A percentile compares a stretch with the other conserved stretches of the same genome.
Conservation (phyloP, 1,284 basidiomycete genomes). For the Ustilago loliicola region DNA sequence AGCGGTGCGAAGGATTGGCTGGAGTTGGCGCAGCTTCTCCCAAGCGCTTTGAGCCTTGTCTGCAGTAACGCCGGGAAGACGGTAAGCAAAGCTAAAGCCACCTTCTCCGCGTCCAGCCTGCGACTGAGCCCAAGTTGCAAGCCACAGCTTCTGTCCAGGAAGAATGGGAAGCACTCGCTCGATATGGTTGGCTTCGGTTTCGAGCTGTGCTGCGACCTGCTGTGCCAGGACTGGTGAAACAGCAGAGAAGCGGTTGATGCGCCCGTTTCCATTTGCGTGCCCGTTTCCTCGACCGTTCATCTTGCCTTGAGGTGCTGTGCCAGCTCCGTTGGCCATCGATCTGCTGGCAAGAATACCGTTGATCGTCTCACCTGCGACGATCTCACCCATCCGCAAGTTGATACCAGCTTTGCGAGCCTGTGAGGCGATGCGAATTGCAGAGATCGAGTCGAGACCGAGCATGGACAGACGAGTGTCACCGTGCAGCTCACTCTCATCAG, state of each 20-base stretch:
- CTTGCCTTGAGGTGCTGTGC: not conserved
- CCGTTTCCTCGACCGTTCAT: conserved; percentile 17
- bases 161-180: conserved; percentile 55
- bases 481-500: conserved; percentile 28
- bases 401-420: conserved; percentile 51
- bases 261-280: conserved; percentile 14
- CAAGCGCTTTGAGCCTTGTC: conserved; percentile 44
- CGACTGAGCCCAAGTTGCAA: conserved; percentile 44
- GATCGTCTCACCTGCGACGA: conserved; percentile 54
- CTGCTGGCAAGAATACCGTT: conserved; percentile 30
- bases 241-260: not conserved
- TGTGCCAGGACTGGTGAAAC: conserved; percentile 16
- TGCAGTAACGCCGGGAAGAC: conserved; percentile 17
- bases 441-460: conserved; percentile 68
- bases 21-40: conserved; percentile 43
- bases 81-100: conserved; percentile 57
- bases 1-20: conserved; percentile 59
- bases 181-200: conserved; percentile 25
- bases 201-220: conserved; percentile 23
- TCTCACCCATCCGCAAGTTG: conserved; percentile 52
- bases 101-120: conserved; percentile 29
- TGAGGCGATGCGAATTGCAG: conserved; percentile 62
- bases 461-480: conserved; percentile 44
- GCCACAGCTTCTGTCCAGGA: conserved; percentile 57
- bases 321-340: conserved; percentile 10